Evolutionary conservation across 2,329 filamentous ascomycete genomes (phyloP).

Genomic region (Fusarium torulosum): DNA sequence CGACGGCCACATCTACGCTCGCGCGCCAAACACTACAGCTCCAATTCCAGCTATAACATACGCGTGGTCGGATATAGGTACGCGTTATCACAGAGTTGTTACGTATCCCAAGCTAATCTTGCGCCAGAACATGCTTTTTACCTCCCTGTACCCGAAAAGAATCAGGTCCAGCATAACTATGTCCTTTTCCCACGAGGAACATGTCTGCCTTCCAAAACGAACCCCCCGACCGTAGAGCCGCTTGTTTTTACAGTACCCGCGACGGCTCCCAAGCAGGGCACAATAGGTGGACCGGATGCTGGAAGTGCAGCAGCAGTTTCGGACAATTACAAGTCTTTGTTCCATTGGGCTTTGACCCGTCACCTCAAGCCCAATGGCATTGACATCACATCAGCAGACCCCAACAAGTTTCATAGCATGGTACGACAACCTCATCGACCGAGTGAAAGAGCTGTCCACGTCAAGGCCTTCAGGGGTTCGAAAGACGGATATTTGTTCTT

Average conservation of each 20-base stretch:
- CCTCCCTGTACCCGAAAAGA: conserved; percentile 74
- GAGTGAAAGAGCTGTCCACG: conserved; percentile 72
- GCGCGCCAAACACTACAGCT: conserved; percentile 62
- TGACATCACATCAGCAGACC: conserved; percentile 65
- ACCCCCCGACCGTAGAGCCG: conserved; percentile 63
- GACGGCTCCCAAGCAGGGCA: conserved; percentile 70
- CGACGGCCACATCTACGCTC: conserved; percentile 68
- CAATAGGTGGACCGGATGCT: conserved; percentile 65
- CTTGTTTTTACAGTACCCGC: conserved; percentile 74
- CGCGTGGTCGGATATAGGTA: conserved; percentile 73
- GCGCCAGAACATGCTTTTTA: conserved; percentile 70
- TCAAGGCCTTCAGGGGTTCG: conserved; percentile 74
- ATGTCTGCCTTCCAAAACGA: conserved; percentile 64
- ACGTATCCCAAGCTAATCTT: conserved; percentile 20
- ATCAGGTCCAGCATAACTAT: conserved; percentile 75
- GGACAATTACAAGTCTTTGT: conserved; percentile 69
- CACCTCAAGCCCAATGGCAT: conserved; percentile 63
- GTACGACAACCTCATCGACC: conserved; percentile 69
- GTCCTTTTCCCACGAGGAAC: conserved; percentile 70
- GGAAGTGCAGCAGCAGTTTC: conserved; percentile 65
- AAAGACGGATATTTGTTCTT: conserved; percentile 79
- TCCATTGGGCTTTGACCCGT: conserved; percentile 70
- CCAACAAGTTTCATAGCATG: conserved; percentile 68
- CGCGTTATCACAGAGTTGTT: conserved; percentile 28
- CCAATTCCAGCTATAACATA: conserved; percentile 68